Evolutionary conservation across 305 asterid species (phyloP).

Genomic region (Fraxinus sp.): DNA sequence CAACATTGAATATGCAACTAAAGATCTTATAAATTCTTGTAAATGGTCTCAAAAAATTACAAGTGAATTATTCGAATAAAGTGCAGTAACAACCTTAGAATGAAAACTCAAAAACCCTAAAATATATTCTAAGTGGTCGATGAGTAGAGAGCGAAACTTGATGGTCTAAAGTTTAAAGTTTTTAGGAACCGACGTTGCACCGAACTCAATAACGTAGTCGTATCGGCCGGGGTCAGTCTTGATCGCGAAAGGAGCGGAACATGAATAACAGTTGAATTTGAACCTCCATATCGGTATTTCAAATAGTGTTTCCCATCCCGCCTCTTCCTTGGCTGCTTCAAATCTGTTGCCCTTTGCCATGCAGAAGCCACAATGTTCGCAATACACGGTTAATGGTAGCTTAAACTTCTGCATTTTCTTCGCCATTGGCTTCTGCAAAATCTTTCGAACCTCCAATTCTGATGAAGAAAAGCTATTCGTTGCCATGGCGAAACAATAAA

Average conservation of each 20-base stretch:
- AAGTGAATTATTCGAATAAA: neutral
- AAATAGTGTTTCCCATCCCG: neutral
- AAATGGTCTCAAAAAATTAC: neutral
- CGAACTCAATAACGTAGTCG: slow-evolving; percentile 7
- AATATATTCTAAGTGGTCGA: too few species aligned
- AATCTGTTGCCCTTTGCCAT: neutral
- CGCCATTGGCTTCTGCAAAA: neutral
- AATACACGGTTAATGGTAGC: neutral
- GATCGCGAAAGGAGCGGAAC: neutral
- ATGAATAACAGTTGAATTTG: neutral
- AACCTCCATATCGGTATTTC: neutral
- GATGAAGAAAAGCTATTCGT: neutral
- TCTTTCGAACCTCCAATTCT: neutral
- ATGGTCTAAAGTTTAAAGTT: neutral
- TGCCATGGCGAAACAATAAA: neutral
- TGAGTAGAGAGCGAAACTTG: neutral
- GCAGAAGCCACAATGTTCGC: neutral
- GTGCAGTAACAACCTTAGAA: neutral
- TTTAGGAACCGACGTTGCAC: neutral
- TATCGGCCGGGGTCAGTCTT: slow-evolving; percentile 18
- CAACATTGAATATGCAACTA: neutral
- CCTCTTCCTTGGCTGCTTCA: neutral
- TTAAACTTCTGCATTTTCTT: neutral
- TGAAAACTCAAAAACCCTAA: neutral
- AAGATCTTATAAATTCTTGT: neutral